A percentile compares a stretch with the other conserved stretches of the same genome.
Evolutionary conservation across 345 rosid species (phyloP).

Genomic region (Eucalyptus cloeziana): DNA sequence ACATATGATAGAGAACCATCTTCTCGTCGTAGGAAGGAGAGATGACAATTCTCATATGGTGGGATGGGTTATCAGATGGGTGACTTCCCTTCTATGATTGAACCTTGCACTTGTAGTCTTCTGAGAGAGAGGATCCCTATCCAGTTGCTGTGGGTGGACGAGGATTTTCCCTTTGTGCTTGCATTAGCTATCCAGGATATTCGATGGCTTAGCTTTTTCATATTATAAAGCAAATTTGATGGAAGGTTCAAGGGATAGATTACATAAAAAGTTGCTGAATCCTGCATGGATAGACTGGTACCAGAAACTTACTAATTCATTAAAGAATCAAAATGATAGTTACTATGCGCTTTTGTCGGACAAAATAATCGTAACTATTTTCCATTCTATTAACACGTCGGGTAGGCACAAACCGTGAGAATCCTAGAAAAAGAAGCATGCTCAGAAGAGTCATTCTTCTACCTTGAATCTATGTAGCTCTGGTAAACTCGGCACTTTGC

Average conservation of each 20-base stretch:
- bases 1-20: conserved; percentile 8
- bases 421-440: neutral
- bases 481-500: neutral
- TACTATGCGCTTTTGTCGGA: rapidly evolving
- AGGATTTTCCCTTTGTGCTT: neutral
- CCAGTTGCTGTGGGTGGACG: neutral
- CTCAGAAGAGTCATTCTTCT: neutral
- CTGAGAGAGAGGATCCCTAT: neutral
- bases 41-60: neutral
- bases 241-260: neutral
- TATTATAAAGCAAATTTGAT: neutral
- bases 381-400: neutral
- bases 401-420: neutral
- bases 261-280: neutral
- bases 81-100: neutral
- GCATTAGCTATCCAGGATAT: neutral
- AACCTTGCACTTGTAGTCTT: neutral
- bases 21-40: neutral
- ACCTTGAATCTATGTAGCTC: neutral
- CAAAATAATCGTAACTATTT: neutral
- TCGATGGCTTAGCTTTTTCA: neutral
- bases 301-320: neutral
- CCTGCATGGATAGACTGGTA: neutral
- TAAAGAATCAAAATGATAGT: neutral
- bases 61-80: neutral